phyloP scores from a whole-genome alignment of 371 early-diverging fungal genomes.

The Enterocytospora artemiae region DNA sequence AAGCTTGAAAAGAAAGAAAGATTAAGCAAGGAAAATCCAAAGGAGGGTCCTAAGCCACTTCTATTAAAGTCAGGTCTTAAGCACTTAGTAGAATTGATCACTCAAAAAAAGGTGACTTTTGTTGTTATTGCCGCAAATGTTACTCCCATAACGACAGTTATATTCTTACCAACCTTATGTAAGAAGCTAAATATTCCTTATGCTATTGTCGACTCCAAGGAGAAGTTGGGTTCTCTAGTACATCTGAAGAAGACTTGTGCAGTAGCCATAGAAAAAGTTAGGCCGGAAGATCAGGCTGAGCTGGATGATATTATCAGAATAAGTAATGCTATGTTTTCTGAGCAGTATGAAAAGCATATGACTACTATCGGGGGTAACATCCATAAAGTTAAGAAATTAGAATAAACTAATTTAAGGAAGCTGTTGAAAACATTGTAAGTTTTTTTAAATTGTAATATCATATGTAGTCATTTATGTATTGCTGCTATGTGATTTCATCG shows the following conservation, averaged over 20 bases:
- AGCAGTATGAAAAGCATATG: conserved; percentile 52
- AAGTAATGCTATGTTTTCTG: conserved; percentile 47
- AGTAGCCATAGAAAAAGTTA: conserved; percentile 79
- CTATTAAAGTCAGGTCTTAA: conserved; percentile 95
- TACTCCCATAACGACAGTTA: conserved; percentile 93
- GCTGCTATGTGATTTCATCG: not conserved
- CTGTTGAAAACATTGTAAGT: not conserved
- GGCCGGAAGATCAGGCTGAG: conserved; percentile 67
- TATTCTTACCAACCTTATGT: conserved; percentile 97
- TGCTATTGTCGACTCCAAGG: conserved; percentile 91
- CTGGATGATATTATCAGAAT: conserved; percentile 36
- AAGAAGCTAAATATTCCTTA: conserved; percentile 99
- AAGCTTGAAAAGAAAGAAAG: conserved; percentile 83
- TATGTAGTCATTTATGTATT: not conserved
- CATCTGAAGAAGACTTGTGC: conserved; percentile 97
- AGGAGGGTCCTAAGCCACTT: conserved; percentile 77
- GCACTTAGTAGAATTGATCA: conserved; percentile 91
- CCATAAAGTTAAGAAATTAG: not conserved
- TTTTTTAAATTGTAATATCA: not conserved
- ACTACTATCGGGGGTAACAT: conserved; percentile 47
- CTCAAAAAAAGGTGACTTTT: conserved; percentile 90
- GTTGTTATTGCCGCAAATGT: conserved; percentile 97
- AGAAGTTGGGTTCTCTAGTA: conserved; percentile 87
- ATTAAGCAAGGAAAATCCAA: conserved; percentile 71
- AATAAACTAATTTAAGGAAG: not conserved